These are phyloP conservation scores for Chaetomium olivaceum DNA, from an alignment of 2,329 filamentous ascomycete genomes.

Conservation along the genomic window DNA sequence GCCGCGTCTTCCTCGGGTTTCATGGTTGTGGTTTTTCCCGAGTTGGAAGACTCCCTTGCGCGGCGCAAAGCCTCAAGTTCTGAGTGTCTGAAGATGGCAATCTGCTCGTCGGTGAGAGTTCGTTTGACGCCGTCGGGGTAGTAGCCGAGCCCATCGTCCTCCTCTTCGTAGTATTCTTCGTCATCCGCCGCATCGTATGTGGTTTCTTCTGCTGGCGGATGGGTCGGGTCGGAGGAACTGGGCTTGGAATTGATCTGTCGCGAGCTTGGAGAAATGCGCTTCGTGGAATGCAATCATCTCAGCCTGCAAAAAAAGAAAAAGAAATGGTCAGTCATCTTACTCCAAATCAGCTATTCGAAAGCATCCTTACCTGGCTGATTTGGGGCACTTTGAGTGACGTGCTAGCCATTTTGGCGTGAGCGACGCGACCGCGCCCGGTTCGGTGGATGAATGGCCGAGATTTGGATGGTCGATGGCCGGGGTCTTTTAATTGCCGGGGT, in stretches of 20 bases:
- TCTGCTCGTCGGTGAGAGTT: constrained; percentile 87
- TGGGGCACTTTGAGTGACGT: constrained; percentile 35
- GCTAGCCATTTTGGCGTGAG: constrained; percentile 30
- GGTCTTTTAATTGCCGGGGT: background rate
- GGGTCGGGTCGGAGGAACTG: constrained; percentile 46
- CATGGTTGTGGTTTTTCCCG: constrained; percentile 35
- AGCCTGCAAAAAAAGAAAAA: constrained; percentile 46
- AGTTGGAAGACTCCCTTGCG: constrained; percentile 42
- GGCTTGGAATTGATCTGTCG: constrained; percentile 48
- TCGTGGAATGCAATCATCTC: constrained; percentile 61
- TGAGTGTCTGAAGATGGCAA: constrained; percentile 85
- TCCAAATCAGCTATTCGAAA: background rate
- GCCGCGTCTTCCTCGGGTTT: constrained; percentile 16
- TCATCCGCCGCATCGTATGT: constrained; percentile 33
- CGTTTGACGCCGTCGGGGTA: constrained; percentile 85
- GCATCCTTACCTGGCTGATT: constrained; percentile 16
- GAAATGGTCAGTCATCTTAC: background rate
- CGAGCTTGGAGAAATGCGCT: constrained; percentile 57
- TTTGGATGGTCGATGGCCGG: background rate
- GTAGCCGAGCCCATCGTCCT: constrained; percentile 73
- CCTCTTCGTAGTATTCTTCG: constrained; percentile 46
- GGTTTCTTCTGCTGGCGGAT: constrained; percentile 10
- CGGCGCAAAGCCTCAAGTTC: constrained; percentile 75
- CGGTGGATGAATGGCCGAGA: constrained; percentile 13
- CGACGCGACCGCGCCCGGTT: constrained; percentile 12